Conservation (phyloP, 2,329 filamentous ascomycete genomes). For the Nemania sp. region DNA sequence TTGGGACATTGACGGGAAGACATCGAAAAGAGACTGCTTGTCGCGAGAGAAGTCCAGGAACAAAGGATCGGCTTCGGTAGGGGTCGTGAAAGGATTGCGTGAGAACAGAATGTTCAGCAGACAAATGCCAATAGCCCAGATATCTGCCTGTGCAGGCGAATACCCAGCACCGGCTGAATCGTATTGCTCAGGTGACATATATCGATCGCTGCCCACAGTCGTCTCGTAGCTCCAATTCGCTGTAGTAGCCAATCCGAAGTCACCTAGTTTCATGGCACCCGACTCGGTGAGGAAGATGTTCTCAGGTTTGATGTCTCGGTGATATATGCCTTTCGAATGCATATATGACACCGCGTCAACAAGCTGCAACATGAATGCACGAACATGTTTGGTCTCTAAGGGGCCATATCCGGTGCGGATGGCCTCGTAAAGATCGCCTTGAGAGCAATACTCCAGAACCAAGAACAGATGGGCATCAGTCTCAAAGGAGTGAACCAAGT, state of each 20-base stretch:
- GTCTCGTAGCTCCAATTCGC: constrained; percentile 90
- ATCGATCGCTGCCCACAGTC: constrained; percentile 94
- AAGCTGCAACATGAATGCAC: constrained; percentile 94
- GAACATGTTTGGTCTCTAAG: constrained; percentile 92
- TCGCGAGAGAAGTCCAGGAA: constrained; percentile 93
- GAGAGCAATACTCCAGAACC: constrained; percentile 92
- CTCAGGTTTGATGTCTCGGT: constrained; percentile 98
- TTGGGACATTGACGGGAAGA: constrained; percentile 98
- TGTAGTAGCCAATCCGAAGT: constrained; percentile 90
- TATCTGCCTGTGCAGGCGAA: constrained; percentile 88
- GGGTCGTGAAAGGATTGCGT: constrained; percentile 91
- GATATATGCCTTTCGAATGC: constrained; percentile 88
- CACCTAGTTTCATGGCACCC: constrained; percentile 92
- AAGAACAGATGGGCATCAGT: constrained; percentile 88
- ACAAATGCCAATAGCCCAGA: constrained; percentile 97
- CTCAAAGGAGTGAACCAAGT: constrained; percentile 87
- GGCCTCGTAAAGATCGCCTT: constrained; percentile 95
- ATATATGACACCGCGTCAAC: constrained; percentile 88
- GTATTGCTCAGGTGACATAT: constrained; percentile 99
- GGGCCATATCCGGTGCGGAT: constrained; percentile 88
- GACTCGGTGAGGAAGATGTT: constrained; percentile 93
- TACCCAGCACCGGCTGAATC: constrained; percentile 87
- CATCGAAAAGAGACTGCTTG: constrained; percentile 94
- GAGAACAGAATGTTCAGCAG: constrained; percentile 96
- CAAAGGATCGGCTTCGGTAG: constrained; percentile 85